Conservation (phyloP, 2,329 filamentous ascomycete genomes). For the Pseudocercospora musae region DNA sequence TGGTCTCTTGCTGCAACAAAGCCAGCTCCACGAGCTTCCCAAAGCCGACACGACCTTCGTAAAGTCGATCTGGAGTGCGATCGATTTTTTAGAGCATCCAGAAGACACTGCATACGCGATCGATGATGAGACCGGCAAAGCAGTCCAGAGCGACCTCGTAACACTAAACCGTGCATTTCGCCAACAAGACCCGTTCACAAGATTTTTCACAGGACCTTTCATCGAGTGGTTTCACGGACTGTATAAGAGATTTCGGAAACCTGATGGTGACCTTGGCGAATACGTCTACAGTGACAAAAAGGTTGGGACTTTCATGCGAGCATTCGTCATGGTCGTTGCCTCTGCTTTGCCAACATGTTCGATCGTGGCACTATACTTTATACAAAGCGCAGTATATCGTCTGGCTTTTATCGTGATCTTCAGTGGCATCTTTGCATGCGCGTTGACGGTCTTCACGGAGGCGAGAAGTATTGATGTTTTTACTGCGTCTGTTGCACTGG, state of each 20-base stretch:
- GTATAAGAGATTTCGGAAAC: conserved; percentile 7
- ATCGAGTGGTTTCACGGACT: conserved; percentile 16
- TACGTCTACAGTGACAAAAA: conserved; percentile 19
- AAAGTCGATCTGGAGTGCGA: conserved; percentile 16
- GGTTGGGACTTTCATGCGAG: conserved; percentile 17
- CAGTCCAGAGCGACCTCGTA: conserved; percentile 20
- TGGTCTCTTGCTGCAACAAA: conserved; percentile 18
- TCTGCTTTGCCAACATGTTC: conserved; percentile 25
- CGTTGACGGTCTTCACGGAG: conserved; percentile 24
- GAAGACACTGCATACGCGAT: conserved; percentile 25
- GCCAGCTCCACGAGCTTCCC: conserved; percentile 14
- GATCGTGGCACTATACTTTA: conserved; percentile 28
- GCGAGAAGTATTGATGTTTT: conserved; percentile 29
- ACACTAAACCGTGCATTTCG: conserved; percentile 18
- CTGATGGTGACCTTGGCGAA: conserved; percentile 13
- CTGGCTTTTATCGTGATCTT: conserved; percentile 26
- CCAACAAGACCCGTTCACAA: conserved; percentile 19
- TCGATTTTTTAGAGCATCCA: conserved; percentile 23
- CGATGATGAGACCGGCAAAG: conserved; percentile 12
- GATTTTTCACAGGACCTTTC: conserved; percentile 16
- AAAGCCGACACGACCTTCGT: conserved; percentile 19
- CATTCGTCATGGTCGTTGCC: conserved; percentile 20
- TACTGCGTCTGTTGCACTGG: conserved; percentile 25
- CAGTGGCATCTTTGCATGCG: conserved; percentile 22
- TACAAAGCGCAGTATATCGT: conserved; percentile 17